Evolutionary conservation across 257 asterid species (phyloP).

Genomic region (Gentiana macrophylla): DNA sequence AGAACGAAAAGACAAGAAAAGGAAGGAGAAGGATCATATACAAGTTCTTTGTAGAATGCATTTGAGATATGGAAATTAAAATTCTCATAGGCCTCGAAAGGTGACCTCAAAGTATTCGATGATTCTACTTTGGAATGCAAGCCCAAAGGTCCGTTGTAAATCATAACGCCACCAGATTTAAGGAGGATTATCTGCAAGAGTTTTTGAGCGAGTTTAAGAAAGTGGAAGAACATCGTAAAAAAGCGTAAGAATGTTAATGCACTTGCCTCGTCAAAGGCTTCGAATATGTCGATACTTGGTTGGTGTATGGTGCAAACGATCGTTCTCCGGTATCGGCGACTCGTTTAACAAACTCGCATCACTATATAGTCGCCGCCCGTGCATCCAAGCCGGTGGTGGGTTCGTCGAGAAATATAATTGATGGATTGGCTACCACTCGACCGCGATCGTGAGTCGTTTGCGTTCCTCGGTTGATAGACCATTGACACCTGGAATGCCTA

Average conservation of each 20-base stretch:
- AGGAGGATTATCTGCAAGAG: slow-evolving; percentile 8
- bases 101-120: slow-evolving; percentile 14
- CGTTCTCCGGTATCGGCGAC: slow-evolving; percentile 5
- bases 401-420: slow-evolving; percentile 7
- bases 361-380: slow-evolving; percentile 9
- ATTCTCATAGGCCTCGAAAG: not conserved
- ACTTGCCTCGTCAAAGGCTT: slow-evolving; percentile 8
- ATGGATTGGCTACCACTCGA: slow-evolving; percentile 9
- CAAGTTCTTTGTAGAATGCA: no score
- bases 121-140: slow-evolving; percentile 1
- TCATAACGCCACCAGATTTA: slow-evolving; percentile 10
- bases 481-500: slow-evolving; percentile 6
- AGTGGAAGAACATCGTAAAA: no score
- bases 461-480: slow-evolving; percentile 10
- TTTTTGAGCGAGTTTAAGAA: not conserved
- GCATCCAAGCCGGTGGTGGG: slow-evolving; percentile 10
- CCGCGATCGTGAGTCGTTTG: slow-evolving; percentile 8
- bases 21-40: not conserved
- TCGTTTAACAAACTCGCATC: slow-evolving; percentile 7
- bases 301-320: slow-evolving; percentile 9
- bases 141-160: slow-evolving; percentile 8
- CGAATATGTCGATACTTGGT: slow-evolving; percentile 10
- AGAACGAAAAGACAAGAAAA: not conserved
- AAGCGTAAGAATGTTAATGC: no score
- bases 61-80: no score